Conservation (phyloP, 2,329 filamentous ascomycete species). For the Corynespora cassiicola region DNA sequence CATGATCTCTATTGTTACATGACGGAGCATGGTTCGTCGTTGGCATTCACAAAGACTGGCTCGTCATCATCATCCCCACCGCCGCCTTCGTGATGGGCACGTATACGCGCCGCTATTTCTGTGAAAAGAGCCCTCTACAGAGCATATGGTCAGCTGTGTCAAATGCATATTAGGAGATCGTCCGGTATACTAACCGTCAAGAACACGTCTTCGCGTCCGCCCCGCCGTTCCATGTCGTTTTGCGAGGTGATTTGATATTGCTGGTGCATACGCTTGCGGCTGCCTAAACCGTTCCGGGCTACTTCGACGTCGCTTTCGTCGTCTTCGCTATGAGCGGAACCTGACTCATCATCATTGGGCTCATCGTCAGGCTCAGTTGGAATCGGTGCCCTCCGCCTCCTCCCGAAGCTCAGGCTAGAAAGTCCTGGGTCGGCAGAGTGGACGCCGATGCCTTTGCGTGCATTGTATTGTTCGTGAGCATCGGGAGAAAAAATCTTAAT, state of each 20-base stretch:
- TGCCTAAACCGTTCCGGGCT: conserved; percentile 56
- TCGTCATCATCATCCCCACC: conserved; percentile 63
- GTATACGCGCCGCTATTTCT: too few relatives aligned
- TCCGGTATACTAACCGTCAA: conserved; percentile 63
- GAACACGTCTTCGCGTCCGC: conserved; percentile 63
- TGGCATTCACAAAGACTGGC: conserved; percentile 68
- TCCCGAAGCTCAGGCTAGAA: conserved; percentile 46
- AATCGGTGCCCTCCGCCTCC: conserved; percentile 14
- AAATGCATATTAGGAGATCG: too few relatives aligned
- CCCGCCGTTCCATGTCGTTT: conserved; percentile 66
- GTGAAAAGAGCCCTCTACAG: too few relatives aligned
- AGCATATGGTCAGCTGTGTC: too few relatives aligned
- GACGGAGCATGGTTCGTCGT: neutral
- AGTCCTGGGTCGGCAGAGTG: conserved; percentile 54
- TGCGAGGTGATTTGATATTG: conserved; percentile 67
- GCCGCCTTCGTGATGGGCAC: too few relatives aligned
- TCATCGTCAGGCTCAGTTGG: conserved; percentile 10
- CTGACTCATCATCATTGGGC: conserved; percentile 21
- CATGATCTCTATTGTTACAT: conserved; percentile 4
- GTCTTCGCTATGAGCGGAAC: too few relatives aligned
- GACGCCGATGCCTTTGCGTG: conserved; percentile 65
- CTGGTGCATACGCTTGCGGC: conserved; percentile 65
- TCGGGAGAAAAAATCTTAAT: conserved; percentile 74
- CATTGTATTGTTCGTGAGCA: conserved; percentile 61
- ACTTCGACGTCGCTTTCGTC: conserved; percentile 48